phyloP scores from a whole-genome alignment of 2,329 filamentous ascomycete genomes.

The Tolypocladium album region DNA sequence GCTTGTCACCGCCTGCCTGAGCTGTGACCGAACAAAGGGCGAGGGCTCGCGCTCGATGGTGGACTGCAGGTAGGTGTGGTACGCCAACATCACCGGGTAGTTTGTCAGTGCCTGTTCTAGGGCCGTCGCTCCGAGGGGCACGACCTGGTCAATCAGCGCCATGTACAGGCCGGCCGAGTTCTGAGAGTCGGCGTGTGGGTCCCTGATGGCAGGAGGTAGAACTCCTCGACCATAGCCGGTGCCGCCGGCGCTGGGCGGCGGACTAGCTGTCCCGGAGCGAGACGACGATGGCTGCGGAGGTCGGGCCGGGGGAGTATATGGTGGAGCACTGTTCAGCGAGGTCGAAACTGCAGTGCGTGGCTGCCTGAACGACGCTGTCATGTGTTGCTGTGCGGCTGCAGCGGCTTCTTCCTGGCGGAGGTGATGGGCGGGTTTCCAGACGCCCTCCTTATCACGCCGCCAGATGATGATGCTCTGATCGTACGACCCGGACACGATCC shows the following conservation, averaged over 20 bases:
- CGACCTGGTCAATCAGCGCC: conserved; percentile 40
- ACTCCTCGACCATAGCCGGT: not conserved
- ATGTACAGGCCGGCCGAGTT: conserved; percentile 29
- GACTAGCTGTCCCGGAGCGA: not conserved
- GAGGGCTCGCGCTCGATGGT: conserved; percentile 42
- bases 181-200: conserved; percentile 1
- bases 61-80: conserved; percentile 35
- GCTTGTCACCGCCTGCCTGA: conserved; percentile 37
- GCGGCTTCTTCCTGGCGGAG: conserved; percentile 66
- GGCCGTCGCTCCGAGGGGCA: conserved; percentile 37
- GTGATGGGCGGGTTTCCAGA: conserved; percentile 70
- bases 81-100: conserved; percentile 38
- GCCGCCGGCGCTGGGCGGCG: not conserved
- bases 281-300: not conserved
- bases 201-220: not conserved
- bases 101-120: conserved; percentile 33
- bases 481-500: conserved; percentile 96
- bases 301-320: not conserved
- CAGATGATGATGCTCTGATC: conserved; percentile 94
- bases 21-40: conserved; percentile 33
- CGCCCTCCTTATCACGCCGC: conserved; percentile 74
- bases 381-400: conserved; percentile 30
- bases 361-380: conserved; percentile 1
- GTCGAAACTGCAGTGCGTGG: not conserved
- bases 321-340: not conserved